phyloP scores from a whole-genome alignment of 2,329 filamentous ascomycete species.

The Neurospora sp. region DNA sequence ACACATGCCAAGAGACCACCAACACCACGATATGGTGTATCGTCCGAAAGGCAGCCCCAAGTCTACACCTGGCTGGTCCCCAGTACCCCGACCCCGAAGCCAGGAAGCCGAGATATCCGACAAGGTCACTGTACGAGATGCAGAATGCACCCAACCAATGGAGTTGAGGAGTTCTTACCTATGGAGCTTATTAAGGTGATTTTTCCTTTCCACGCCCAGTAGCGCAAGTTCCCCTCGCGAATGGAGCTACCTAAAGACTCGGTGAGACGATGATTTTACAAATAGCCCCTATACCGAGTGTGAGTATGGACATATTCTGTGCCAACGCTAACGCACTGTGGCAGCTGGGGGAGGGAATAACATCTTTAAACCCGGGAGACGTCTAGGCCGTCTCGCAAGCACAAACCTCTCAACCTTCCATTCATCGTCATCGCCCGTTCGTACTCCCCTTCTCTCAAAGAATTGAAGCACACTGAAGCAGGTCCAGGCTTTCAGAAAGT shows the following conservation, averaged over 20 bases:
- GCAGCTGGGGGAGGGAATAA: neutral
- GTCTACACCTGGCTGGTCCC: neutral
- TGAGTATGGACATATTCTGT: neutral
- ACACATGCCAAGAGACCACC: neutral
- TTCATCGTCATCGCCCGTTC: neutral
- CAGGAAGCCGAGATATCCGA: neutral
- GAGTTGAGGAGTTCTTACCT: neutral
- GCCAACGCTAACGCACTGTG: neutral
- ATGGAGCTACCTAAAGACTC: neutral
- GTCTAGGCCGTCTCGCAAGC: neutral
- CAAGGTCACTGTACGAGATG: neutral
- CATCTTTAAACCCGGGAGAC: neutral
- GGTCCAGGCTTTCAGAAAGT: neutral
- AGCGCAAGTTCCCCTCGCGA: neutral
- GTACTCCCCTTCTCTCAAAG: neutral
- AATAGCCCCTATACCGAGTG: neutral
- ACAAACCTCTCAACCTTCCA: neutral
- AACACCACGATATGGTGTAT: neutral
- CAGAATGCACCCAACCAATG: neutral
- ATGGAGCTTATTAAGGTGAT: neutral
- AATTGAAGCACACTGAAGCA: neutral
- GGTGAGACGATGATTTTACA: neutral
- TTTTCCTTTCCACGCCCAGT: neutral
- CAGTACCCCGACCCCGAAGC: neutral
- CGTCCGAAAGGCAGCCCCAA: neutral